Conservation (phyloP, 129 eudicot genomes). For the Pseudognaphalium luteoalbum region DNA sequence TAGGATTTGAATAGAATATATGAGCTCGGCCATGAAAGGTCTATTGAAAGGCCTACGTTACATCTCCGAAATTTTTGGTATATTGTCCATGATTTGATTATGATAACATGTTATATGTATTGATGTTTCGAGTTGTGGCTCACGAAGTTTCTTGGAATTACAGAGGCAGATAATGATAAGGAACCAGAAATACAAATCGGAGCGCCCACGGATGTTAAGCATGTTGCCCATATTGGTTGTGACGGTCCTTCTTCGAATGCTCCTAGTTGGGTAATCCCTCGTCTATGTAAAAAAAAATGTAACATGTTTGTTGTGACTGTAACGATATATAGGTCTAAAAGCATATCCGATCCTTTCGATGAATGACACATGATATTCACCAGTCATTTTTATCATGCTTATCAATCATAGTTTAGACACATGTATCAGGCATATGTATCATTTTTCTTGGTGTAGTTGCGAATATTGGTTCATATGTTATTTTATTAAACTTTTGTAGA, state of each 20-base stretch:
- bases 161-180: constrained; percentile 61
- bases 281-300: neutral
- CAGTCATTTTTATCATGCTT: too few relatives aligned
- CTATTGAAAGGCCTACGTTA: constrained; percentile 51
- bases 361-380: too few relatives aligned
- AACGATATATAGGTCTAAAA: neutral
- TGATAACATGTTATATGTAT: neutral
- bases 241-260: constrained; percentile 71
- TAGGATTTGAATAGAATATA: neutral
- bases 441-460: too few relatives aligned
- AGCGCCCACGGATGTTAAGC: constrained; percentile 93
- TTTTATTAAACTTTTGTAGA: neutral
- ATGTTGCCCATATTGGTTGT: constrained; percentile 92
- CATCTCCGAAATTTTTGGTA: constrained; percentile 47
- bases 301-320: neutral
- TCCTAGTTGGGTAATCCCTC: constrained; percentile 76
- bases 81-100: neutral
- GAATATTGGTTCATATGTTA: too few relatives aligned
- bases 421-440: too few relatives aligned
- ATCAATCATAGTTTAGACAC: too few relatives aligned
- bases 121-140: constrained; percentile 8
- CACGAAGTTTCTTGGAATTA: neutral
- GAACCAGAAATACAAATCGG: constrained; percentile 78
- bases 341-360: neutral
- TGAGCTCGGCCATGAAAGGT: constrained; percentile 45